These are phyloP conservation scores for Penicillium vulpinum DNA, from an alignment of 2,329 filamentous ascomycete genomes.

Conservation along the genomic window DNA sequence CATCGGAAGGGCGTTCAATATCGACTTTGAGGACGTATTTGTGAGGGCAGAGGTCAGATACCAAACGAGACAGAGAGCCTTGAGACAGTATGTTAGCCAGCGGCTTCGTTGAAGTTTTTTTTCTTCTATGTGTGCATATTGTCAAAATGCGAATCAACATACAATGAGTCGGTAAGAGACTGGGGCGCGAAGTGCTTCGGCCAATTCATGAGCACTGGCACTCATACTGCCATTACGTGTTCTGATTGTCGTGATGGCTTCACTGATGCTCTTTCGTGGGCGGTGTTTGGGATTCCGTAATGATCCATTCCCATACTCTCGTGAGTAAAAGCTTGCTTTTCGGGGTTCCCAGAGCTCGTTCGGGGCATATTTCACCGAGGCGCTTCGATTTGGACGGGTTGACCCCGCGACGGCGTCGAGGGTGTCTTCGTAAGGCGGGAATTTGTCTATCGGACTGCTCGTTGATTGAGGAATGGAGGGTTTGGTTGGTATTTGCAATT, in stretches of 20 bases:
- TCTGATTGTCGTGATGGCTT: slow-evolving; percentile 82
- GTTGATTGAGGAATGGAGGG: slow-evolving; percentile 31
- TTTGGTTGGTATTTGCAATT: slow-evolving; percentile 34
- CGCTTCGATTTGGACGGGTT: slow-evolving; percentile 24
- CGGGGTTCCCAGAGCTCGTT: slow-evolving; percentile 63
- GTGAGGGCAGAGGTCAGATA: slow-evolving; percentile 94
- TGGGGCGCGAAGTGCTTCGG: slow-evolving; percentile 84
- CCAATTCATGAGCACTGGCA: slow-evolving; percentile 91
- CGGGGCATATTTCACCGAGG: slow-evolving; percentile 34
- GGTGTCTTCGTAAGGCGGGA: slow-evolving; percentile 44
- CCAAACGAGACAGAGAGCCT: slow-evolving; percentile 87
- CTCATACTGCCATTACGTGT: slow-evolving; percentile 80
- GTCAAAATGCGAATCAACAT: slow-evolving; percentile 38
- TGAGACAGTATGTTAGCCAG: slow-evolving; percentile 59
- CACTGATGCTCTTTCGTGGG: slow-evolving; percentile 81
- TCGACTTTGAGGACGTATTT: slow-evolving; percentile 97
- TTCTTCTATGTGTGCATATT: background rate
- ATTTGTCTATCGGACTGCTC: slow-evolving; percentile 43
- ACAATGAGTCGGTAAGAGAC: slow-evolving; percentile 87
- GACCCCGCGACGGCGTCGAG: slow-evolving; percentile 30
- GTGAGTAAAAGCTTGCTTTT: slow-evolving; percentile 52
- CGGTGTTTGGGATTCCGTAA: slow-evolving; percentile 54
- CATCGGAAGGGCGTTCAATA: slow-evolving; percentile 85
- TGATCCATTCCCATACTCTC: slow-evolving; percentile 42
- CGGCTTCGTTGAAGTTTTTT: slow-evolving; percentile 63